Base-by-base conservation (phyloP, 169 alveolate species). In the Theileria equi region DNA sequence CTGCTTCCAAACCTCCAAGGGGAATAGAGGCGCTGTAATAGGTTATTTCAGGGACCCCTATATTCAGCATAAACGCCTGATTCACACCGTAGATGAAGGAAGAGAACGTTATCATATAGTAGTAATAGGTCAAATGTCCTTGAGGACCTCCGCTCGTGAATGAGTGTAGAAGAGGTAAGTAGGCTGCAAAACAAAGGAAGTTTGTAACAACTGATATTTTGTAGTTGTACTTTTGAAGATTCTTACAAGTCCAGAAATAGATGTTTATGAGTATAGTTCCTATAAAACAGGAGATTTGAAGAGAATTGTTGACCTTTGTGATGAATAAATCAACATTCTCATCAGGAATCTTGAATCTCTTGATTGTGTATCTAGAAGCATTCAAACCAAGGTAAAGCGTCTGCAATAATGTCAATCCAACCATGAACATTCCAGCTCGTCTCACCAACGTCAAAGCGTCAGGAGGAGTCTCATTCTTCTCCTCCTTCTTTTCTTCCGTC, bases 1-100 rank as follows among this genome's bases (percentile, higher is more conserved):
- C 55, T 31, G 38, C 58, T 13, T 43, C 5, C 29, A 60, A 11
- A 21, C 70, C 70, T 5, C 45, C 17, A 0, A 17, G 34, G 2
- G 70, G 70, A 25, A 60, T 60, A n/a, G 60, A 28, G 40, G 53
- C 70, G 5, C 47, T 25, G 21, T 21, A 44, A 43, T 48, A 60
- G 43, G 62, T 45, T 5, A 47, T 11, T 29, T 60, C 58, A 11
- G 28, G 44, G 7, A 35, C 3, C 4, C 45, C 62, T 19, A 60
- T 57, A 28, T 60, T 47, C 70, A 60, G 40, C 21, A 21, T 44
- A 1, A 60, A 45, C 28, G 43, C 21, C 43, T 60, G 59, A n/a
- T 60, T 60, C 17, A 43, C 10, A 2, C 43, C 13, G 44, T 34
- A 47, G 5, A 60, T 48, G 28, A 60, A 34, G 11, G 66, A 0